Evolutionary conservation across 2,329 filamentous ascomycete species (phyloP), one percentile per base, ranked within the genome.

Genomic region (Colletotrichum sidae): DNA sequence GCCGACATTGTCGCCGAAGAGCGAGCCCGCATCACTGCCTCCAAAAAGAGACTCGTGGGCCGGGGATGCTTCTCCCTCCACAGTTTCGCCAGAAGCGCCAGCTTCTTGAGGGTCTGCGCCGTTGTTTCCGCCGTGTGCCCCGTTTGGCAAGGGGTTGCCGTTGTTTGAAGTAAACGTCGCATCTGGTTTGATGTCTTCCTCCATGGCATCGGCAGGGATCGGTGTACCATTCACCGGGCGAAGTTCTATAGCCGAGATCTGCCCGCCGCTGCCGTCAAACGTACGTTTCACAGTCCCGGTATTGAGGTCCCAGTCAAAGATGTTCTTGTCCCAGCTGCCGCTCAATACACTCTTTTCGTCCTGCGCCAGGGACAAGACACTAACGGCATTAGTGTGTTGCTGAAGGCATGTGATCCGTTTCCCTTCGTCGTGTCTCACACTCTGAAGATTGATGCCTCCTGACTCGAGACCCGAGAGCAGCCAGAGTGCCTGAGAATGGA

Each of bases 271-370:
- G 2, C 91, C 90, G 51, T 90, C 89, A 72, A 96, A 99, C 5
- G 86, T 85, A 10, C 94, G 87, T 69, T 89, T 90, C 7, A 91
- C 84, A 71, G 91, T 85, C 0, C 96, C 96, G 1, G 88, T 96
- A 72, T 98, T 93, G 34, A 99, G 78, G 76, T 98, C 96, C 96
- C 96, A 99, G 75, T 98, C 94, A 57, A 94, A 87, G 1, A 98
- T 90, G 15, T 88, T 92, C 79, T 97, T 98, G 77, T 99, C 96
- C 96, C 96, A 99, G 75, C 94, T 95, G 4, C 96, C 96, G 39
- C 94, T 97, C 8, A 99, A 78, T 4, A 98, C 87, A 44, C 91
- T 94, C 72, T 86, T 90, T 80, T 99, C 96, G 70, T 98, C 94
- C 6, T 91, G 88, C 0, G 92, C 88, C 11, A 99, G 81, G 9